Base-by-base conservation (phyloP, 2,329 filamentous ascomycete genomes). In the Aspergillus costaricaensis region DNA sequence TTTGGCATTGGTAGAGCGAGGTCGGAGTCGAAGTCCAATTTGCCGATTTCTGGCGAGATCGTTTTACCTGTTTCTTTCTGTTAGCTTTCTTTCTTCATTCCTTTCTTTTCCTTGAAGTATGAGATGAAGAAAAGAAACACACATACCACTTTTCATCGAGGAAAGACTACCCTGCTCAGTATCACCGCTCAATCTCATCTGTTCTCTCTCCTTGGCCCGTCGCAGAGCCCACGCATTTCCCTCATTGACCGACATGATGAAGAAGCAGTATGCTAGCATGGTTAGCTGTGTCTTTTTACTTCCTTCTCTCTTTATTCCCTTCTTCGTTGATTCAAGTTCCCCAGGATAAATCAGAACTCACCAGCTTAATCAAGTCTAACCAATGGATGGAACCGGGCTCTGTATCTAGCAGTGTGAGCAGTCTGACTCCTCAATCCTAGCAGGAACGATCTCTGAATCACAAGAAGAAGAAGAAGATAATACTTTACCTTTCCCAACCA, bases 1-100 rank as follows among this genome's bases (percentile, higher is more conserved):
- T 70, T 72, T 1, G 70, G 70, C 70, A 72, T 73, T 6, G 70
- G 68, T 6, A 73, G 47, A 30, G 71, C 70, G 5, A 73, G 61
- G 10, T 66, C 65, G 32, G 61, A 55, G 27, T 73, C 62, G 49
- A 67, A 70, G 56, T 74, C 65, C 3, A 73, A 66, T 25, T 53
- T 53, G 10, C 50, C 30, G 0, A 50, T 27, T 19, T 30, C 47
- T 32, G 47, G 47, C 6, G 23, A 17, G n/a, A 30, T 17, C n/a
- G 47, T 30, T 32, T 50, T 50, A 9, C 12, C 47, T 50, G 27
- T 9, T 17, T 12, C 41, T 21, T 44, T 30, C 6, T n/a, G 12
- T 50, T 6, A 50, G 25, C 17, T 17, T 49, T 44, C 17, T 44
- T 12, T 44, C 17, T 44, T 12, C 5, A 2, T 19, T 10, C 25